Base-by-base conservation (phyloP, 1,284 basidiomycete species). In the Ceratobasidium sp. region DNA sequence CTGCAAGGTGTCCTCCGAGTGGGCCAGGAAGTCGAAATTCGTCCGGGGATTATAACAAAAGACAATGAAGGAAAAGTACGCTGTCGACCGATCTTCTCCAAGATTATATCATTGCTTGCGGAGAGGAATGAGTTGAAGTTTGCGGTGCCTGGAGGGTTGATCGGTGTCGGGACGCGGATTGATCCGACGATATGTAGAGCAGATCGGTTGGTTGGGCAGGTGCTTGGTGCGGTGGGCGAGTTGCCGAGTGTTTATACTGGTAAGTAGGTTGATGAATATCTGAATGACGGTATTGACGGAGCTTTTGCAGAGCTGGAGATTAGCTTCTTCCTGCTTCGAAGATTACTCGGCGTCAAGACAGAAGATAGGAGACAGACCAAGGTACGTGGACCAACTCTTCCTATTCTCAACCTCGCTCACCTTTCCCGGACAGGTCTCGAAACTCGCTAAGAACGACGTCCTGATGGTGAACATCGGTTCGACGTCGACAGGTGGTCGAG, bases 351-450 rank as follows among this genome's bases (percentile, higher is more conserved):
- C 86, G 98, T 99, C 81, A 97, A 97, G 86, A 96, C 95, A 40
- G 97, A 98, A 85, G 97, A 98, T 87, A 97, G 97, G 88, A 99
- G 99, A 86, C 95, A 97, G 85, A 98, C 97, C 66, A 99, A 96
- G 85, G 87, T 87, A 28, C 48, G 80, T 50, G 12, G 4, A 28
- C 13, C 48, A 33, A 15, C 33, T 9, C 4, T 64, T 26, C 26
- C 10, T 56, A 5, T 20, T 52, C 42, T 28, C n/a, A 26, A n/a
- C n/a, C n/a, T n/a, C n/a, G n/a, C n/a, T n/a, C n/a, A n/a, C n/a
- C n/a, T n/a, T n/a, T n/a, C 23, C 17, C 48, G 26, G 28, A 15
- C 74, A 87, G 84, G 96, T 97, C 40, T 89, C 94, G 74, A 99
- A 98, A 86, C 89, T 99, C 66, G 90, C 92, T 76, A 98, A 98